These are phyloP conservation scores for Lachnellula suecica DNA, from an alignment of 2,329 filamentous ascomycete species.

Conservation along the genomic window DNA sequence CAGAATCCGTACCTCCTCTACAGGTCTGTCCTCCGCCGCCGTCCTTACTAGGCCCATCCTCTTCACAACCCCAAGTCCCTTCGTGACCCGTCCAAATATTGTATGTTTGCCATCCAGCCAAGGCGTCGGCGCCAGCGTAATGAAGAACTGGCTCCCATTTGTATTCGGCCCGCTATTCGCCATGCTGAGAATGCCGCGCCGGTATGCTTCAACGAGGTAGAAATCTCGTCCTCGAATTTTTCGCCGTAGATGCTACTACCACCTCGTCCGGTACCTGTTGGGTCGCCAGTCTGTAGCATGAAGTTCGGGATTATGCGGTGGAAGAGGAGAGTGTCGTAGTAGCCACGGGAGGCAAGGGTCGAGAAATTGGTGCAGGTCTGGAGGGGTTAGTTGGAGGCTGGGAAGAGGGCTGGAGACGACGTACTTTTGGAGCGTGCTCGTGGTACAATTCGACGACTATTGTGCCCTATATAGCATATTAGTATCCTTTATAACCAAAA, in stretches of 20 bases:
- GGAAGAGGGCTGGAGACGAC: slow-evolving; percentile 1
- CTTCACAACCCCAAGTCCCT: slow-evolving; percentile 79
- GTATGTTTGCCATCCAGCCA: slow-evolving; percentile 98
- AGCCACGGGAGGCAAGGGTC: slow-evolving; percentile 75
- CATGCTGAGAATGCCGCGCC: slow-evolving; percentile 96
- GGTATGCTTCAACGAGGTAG: slow-evolving; percentile 77
- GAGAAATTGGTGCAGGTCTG: slow-evolving; percentile 84
- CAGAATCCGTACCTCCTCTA: slow-evolving; percentile 79
- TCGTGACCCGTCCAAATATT: slow-evolving; percentile 89
- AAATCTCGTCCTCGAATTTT: slow-evolving; percentile 92
- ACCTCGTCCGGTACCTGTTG: slow-evolving; percentile 88
- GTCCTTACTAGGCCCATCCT: slow-evolving; percentile 88
- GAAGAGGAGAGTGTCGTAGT: slow-evolving; percentile 85
- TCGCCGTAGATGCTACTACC: slow-evolving; percentile 89
- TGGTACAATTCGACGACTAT: slow-evolving; percentile 90
- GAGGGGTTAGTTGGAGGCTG: slow-evolving; percentile 4
- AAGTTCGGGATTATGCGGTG: slow-evolving; percentile 95
- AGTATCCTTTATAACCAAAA: background rate
- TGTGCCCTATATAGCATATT: slow-evolving; percentile 58
- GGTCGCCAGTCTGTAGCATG: slow-evolving; percentile 95
- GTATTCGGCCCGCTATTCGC: slow-evolving; percentile 92
- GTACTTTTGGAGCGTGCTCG: slow-evolving; percentile 73
- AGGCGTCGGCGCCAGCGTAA: slow-evolving; percentile 89
- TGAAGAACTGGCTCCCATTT: slow-evolving; percentile 94
- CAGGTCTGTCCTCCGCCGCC: slow-evolving; percentile 74